Conservation (phyloP, 2,329 filamentous ascomycete species). For the Botrytis galanthina region DNA sequence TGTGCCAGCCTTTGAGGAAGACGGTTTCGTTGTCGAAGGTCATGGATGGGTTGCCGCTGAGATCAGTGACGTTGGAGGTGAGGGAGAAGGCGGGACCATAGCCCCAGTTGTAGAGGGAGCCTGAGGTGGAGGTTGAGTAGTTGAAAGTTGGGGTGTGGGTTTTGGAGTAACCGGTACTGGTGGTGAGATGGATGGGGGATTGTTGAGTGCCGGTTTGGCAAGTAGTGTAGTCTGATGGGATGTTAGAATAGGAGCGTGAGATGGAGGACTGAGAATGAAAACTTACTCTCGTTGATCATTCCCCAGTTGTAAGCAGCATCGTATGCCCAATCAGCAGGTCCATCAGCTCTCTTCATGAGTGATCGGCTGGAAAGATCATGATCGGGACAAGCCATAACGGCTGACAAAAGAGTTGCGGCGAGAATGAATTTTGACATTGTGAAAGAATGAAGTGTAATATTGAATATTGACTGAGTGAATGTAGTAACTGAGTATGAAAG, state of each 20-base stretch:
- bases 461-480: neutral
- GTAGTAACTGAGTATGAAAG: neutral
- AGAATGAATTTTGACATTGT: conserved; percentile 16
- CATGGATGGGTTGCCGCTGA: conserved; percentile 43
- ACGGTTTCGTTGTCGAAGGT: conserved; percentile 47
- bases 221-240: conserved; percentile 41
- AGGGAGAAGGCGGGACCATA: conserved; percentile 48
- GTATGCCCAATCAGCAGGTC: conserved; percentile 37
- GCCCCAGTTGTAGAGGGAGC: conserved; percentile 49
- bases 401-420: conserved; percentile 16
- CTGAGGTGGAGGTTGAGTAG: conserved; percentile 41
- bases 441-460: neutral
- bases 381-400: conserved; percentile 29
- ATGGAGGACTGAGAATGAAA: conserved; percentile 1
- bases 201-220: conserved; percentile 52
- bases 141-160: conserved; percentile 45
- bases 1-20: conserved; percentile 51
- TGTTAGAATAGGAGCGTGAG: neutral
- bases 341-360: conserved; percentile 22
- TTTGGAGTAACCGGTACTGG: conserved; percentile 42
- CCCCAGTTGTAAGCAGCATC: conserved; percentile 45
- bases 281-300: conserved; percentile 37
- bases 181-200: conserved; percentile 47
- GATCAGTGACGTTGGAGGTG: conserved; percentile 32
- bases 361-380: conserved; percentile 24